phyloP scores from a whole-genome alignment of 768 basidiomycete genomes.

The Ramaria sp. region DNA sequence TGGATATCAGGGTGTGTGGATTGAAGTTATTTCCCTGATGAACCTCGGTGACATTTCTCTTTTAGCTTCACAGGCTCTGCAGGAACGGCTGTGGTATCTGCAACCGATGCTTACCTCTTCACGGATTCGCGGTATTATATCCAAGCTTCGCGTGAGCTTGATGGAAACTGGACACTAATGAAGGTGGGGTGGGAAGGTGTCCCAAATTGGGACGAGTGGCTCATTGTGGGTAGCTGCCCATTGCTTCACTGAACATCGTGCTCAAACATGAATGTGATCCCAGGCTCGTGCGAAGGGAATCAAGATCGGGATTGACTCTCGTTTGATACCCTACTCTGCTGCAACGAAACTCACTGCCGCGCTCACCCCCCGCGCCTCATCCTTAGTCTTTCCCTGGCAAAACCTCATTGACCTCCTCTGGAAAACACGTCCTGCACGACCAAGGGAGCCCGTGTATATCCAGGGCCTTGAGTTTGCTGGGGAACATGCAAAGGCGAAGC shows the following conservation, averaged over 20 bases:
- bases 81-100: conserved; percentile 62
- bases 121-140: conserved; percentile 79
- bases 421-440: conserved; percentile 64
- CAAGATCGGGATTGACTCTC: conserved; percentile 74
- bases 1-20: conserved; percentile 63
- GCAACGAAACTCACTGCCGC: conserved; percentile 49
- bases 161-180: conserved; percentile 66
- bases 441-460: conserved; percentile 50
- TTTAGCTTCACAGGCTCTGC: conserved; percentile 52
- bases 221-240: conserved; percentile 35
- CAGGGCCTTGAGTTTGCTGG: conserved; percentile 66
- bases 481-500: conserved; percentile 55
- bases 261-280: conserved; percentile 14
- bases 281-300: conserved; percentile 30
- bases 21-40: neutral
- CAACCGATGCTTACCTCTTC: conserved; percentile 57
- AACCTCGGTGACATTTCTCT: conserved; percentile 16
- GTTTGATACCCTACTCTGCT: conserved; percentile 68
- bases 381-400: conserved; percentile 69
- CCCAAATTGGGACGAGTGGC: conserved; percentile 72
- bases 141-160: conserved; percentile 61
- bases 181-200: conserved; percentile 41
- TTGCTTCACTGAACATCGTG: neutral
- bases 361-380: conserved; percentile 42
- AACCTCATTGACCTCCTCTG: conserved; percentile 79